Evolutionary conservation across 108 stramenopile genomes (phyloP).

Genomic region (Nitzschia palea): DNA sequence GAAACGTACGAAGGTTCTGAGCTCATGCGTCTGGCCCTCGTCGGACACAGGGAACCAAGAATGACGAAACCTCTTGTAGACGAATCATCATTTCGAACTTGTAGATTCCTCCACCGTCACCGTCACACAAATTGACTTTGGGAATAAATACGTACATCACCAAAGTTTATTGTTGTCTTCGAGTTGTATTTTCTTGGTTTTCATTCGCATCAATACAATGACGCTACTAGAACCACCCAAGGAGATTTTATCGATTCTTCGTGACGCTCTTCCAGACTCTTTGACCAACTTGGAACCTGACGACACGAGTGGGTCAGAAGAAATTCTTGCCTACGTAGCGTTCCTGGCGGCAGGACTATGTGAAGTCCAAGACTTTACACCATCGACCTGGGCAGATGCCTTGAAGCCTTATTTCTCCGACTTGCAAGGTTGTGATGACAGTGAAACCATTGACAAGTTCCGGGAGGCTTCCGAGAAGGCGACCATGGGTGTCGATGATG

Average conservation of each 20-base stretch:
- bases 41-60: too few relatives aligned
- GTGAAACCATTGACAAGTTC: slow-evolving; percentile 50
- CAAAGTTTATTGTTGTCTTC: too few relatives aligned
- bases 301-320: slow-evolving; percentile 32
- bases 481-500: slow-evolving; percentile 48
- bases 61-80: too few relatives aligned
- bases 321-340: slow-evolving; percentile 79
- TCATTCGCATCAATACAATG: too few relatives aligned
- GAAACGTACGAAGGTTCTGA: too few relatives aligned
- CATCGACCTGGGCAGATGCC: slow-evolving; percentile 53
- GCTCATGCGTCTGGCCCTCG: too few relatives aligned
- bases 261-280: slow-evolving; percentile 49
- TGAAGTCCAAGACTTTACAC: slow-evolving; percentile 52
- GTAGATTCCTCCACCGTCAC: too few relatives aligned
- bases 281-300: slow-evolving; percentile 5
- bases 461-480: slow-evolving; percentile 48
- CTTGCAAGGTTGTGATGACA: slow-evolving; percentile 13
- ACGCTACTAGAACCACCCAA: slow-evolving; percentile 73
- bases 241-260: slow-evolving; percentile 57
- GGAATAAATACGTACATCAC: too few relatives aligned
- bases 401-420: slow-evolving; percentile 66
- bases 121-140: too few relatives aligned
- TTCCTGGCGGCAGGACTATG: slow-evolving; percentile 69
- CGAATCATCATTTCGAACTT: too few relatives aligned
- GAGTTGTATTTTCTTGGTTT: too few relatives aligned